Conservation (phyloP, 345 rosid genomes). For the Turnera subulata region DNA sequence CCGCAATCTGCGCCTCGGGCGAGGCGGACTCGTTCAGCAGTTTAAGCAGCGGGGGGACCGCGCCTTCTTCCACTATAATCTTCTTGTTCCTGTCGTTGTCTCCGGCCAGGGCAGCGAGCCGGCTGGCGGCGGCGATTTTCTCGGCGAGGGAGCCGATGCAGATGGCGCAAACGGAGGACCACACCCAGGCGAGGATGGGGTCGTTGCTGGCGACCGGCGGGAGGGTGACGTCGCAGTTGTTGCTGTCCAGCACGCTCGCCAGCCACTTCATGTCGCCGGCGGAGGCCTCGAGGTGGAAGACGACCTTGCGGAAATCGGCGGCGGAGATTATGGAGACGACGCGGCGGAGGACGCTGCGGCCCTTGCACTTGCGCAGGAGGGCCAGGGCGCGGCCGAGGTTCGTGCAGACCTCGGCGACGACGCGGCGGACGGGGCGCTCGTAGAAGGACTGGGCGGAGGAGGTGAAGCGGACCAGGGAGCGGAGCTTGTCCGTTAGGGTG, state of each 20-base stretch:
- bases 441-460: conserved; percentile 39
- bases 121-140: conserved; percentile 72
- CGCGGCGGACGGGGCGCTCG: conserved; percentile 80
- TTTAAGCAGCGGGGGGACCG: conserved; percentile 59
- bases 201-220: conserved; percentile 91
- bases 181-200: conserved; percentile 87
- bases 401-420: conserved; percentile 50
- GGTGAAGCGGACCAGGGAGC: conserved; percentile 48
- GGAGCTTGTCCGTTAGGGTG: conserved; percentile 60
- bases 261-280: conserved; percentile 85
- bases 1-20: conserved; percentile 72
- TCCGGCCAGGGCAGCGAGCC: conserved; percentile 56
- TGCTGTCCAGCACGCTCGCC: conserved; percentile 46
- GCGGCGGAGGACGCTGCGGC: conserved; percentile 55
- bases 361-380: conserved; percentile 71
- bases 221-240: conserved; percentile 45
- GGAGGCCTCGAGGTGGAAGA: conserved; percentile 63
- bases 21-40: conserved; percentile 58
- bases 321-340: conserved; percentile 58
- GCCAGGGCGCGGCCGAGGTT: conserved; percentile 54
- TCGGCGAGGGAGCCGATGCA: conserved; percentile 51
- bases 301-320: conserved; percentile 68
- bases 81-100: conserved; percentile 86
- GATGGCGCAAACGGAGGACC: conserved; percentile 65
- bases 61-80: conserved; percentile 85